These are phyloP conservation scores for Malus hybrid DNA, from an alignment of 331 rosid species.

Conservation along the genomic window DNA sequence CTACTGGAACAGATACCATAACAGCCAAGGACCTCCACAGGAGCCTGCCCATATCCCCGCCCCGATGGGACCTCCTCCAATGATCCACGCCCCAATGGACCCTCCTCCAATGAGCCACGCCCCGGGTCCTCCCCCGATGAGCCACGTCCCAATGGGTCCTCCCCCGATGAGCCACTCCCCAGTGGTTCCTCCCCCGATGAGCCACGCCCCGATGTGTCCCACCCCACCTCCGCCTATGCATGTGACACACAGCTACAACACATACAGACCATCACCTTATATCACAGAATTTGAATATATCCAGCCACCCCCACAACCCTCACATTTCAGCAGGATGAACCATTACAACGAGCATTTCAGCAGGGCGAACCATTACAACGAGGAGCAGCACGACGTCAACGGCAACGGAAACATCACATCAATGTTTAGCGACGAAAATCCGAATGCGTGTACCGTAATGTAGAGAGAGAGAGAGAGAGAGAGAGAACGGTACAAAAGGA, in stretches of 20 bases:
- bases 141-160: neutral
- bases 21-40: slow-evolving; percentile 19
- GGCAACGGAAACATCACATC: slow-evolving; percentile 39
- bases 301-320: slow-evolving; percentile 38
- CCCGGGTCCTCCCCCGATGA: neutral
- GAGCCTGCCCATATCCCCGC: slow-evolving; percentile 7
- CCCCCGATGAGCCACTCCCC: neutral
- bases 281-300: slow-evolving; percentile 50
- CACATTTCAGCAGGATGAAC: slow-evolving; percentile 22
- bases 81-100: neutral
- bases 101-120: neutral
- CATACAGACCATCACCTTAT: slow-evolving; percentile 43
- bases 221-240: slow-evolving; percentile 19
- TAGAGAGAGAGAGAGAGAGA: slow-evolving; percentile 6
- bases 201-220: neutral
- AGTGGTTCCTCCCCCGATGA: neutral
- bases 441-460: slow-evolving; percentile 72
- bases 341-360: slow-evolving; percentile 36
- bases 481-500: neutral
- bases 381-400: slow-evolving; percentile 16
- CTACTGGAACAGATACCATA: slow-evolving; percentile 26
- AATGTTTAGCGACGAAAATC: slow-evolving; percentile 90
- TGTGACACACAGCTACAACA: slow-evolving; percentile 60
- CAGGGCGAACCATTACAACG: slow-evolving; percentile 34
- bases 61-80: neutral